Percentiles rank a stretch among this genome's conserved stretches.
Conservation (phyloP, 306 rosid genomes). For the Castanea crenata region DNA sequence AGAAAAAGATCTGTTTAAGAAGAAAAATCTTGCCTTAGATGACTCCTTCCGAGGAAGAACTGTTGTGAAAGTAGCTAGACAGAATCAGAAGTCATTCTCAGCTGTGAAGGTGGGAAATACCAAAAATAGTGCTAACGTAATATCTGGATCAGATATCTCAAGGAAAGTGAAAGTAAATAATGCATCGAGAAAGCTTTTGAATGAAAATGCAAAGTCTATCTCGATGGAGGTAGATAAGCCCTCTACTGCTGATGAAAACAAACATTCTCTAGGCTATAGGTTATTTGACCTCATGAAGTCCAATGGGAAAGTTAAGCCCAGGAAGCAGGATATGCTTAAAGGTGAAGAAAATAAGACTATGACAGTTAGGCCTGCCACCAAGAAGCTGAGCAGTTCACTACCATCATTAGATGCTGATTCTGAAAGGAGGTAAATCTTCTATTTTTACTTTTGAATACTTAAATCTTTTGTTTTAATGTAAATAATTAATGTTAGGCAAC, state of each 20-base stretch:
- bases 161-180: slow-evolving; percentile 43
- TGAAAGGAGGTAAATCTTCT: slow-evolving; percentile 58
- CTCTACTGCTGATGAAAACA: slow-evolving; percentile 27
- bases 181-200: slow-evolving; percentile 28
- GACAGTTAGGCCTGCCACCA: slow-evolving; percentile 29
- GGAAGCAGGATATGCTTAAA: slow-evolving; percentile 33
- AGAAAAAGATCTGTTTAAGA: slow-evolving; percentile 38
- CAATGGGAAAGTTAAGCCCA: slow-evolving; percentile 31
- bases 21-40: slow-evolving; percentile 27
- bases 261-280: slow-evolving; percentile 40
- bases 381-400: slow-evolving; percentile 22
- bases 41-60: slow-evolving; percentile 27
- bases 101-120: slow-evolving; percentile 28
- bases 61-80: slow-evolving; percentile 27
- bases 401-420: slow-evolving; percentile 59
- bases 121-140: slow-evolving; percentile 29
- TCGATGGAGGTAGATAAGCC: slow-evolving; percentile 36
- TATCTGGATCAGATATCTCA: slow-evolving; percentile 35
- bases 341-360: slow-evolving; percentile 29
- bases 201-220: slow-evolving; percentile 32
- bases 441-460: background rate
- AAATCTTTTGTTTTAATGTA: too few species aligned
- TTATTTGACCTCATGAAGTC: slow-evolving; percentile 27
- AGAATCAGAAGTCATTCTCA: slow-evolving; percentile 34
- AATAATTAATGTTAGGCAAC: too few species aligned